Evolutionary conservation across 1,139 yeast species (phyloP).

Genomic region (Suhomyces maxii): DNA sequence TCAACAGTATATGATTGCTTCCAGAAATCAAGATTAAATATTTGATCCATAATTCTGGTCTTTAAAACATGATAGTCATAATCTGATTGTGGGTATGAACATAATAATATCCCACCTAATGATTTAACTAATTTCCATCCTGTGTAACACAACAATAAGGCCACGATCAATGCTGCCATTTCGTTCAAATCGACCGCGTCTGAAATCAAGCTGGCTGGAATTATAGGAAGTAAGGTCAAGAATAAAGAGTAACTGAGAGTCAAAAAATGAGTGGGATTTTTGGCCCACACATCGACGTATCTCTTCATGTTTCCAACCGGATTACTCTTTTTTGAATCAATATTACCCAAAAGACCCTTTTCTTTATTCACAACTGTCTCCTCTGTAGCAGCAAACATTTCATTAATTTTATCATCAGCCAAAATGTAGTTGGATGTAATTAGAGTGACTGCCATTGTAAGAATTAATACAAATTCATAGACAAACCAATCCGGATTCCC

Average conservation of each 20-base stretch:
- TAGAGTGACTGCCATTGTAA: slow-evolving; percentile 34
- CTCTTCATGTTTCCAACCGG: slow-evolving; percentile 3
- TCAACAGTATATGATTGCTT: slow-evolving; percentile 49
- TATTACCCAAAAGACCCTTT: slow-evolving; percentile 2
- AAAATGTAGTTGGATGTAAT: slow-evolving; percentile 39
- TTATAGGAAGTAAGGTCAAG: slow-evolving; percentile 33
- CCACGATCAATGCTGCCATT: slow-evolving; percentile 50
- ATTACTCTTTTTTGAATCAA: neutral
- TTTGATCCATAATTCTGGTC: slow-evolving; percentile 33
- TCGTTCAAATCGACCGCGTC: slow-evolving; percentile 45
- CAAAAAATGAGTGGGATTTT: slow-evolving; percentile 63
- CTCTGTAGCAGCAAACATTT: slow-evolving; percentile 28
- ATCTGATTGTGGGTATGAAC: slow-evolving; percentile 52
- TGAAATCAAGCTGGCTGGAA: slow-evolving; percentile 31
- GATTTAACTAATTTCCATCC: slow-evolving; percentile 57
- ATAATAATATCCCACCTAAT: slow-evolving; percentile 51
- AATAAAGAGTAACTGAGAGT: slow-evolving; percentile 56
- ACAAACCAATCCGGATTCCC: slow-evolving; percentile 35
- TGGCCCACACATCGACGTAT: slow-evolving; percentile 22
- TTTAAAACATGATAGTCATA: slow-evolving; percentile 41
- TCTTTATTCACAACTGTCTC: slow-evolving; percentile 4
- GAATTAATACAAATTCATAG: slow-evolving; percentile 29
- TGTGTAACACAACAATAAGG: slow-evolving; percentile 48
- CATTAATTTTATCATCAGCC: slow-evolving; percentile 35
- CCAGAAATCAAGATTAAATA: slow-evolving; percentile 50